These are phyloP conservation scores for Cyathus striatus DNA, from an alignment of 768 basidiomycete species.

Conservation along the genomic window DNA sequence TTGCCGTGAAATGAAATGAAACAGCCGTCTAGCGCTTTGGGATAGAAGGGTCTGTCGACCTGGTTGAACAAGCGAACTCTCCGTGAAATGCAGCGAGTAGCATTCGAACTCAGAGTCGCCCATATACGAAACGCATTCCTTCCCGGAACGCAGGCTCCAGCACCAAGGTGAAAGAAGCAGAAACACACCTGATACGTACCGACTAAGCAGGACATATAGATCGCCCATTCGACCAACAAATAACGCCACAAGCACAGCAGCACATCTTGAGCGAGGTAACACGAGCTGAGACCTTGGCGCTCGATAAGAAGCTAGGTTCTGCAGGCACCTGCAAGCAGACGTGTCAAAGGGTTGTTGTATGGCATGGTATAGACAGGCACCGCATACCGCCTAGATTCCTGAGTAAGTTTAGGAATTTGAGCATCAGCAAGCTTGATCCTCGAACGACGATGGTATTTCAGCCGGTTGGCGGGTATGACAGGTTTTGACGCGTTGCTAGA, in stretches of 20 bases:
- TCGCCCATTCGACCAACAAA: constrained; percentile 84
- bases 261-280: constrained; percentile 54
- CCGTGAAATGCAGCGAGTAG: too few relatives aligned
- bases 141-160: too few relatives aligned
- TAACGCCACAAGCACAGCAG: constrained; percentile 78
- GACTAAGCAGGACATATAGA: constrained; percentile 78
- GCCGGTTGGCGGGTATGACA: constrained; percentile 37
- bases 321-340: constrained; percentile 44
- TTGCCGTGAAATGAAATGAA: too few relatives aligned
- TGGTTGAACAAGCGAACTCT: too few relatives aligned
- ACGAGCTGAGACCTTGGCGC: constrained; percentile 31
- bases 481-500: constrained; percentile 14
- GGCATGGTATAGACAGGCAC: constrained; percentile 1
- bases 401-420: constrained; percentile 41
- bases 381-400: constrained; percentile 44
- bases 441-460: constrained; percentile 45
- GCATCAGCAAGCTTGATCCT: constrained; percentile 32
- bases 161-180: not conserved
- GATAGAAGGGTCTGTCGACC: too few relatives aligned
- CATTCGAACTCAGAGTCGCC: too few relatives aligned
- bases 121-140: too few relatives aligned
- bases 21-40: too few relatives aligned
- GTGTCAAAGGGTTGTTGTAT: not conserved
- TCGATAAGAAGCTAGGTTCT: constrained; percentile 46
- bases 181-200: constrained; percentile 52